phyloP scores from a whole-genome alignment of 345 rosid genomes.

The Rhizophora apiculata region DNA sequence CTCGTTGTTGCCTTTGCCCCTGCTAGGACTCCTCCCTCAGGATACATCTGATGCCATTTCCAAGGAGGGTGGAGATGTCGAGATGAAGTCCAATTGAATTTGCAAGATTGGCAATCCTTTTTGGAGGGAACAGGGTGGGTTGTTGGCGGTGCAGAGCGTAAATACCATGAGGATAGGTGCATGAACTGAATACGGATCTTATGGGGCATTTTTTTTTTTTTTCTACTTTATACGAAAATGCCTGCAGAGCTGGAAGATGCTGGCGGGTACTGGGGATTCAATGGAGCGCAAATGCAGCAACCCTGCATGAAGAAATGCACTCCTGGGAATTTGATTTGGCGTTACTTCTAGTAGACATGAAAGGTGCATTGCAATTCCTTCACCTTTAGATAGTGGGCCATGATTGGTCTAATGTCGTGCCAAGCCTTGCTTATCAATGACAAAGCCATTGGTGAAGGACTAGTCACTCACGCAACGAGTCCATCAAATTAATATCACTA shows the following conservation, averaged over 20 bases:
- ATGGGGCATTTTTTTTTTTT: not conserved
- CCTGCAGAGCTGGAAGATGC: too few relatives aligned
- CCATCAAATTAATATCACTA: too few relatives aligned
- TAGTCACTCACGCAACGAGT: too few relatives aligned
- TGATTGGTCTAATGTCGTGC: not conserved
- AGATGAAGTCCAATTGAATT: conserved; percentile 72
- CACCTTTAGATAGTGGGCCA: too few relatives aligned
- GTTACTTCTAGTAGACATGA: too few relatives aligned
- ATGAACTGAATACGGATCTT: not conserved
- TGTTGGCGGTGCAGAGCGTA: not conserved
- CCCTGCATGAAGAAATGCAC: too few relatives aligned
- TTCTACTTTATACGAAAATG: too few relatives aligned
- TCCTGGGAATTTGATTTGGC: too few relatives aligned
- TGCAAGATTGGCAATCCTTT: not conserved
- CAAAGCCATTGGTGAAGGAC: not conserved
- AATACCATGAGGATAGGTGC: not conserved
- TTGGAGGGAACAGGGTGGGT: too few relatives aligned
- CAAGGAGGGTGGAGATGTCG: conserved; percentile 49
- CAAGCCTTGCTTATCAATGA: not conserved
- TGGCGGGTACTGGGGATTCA: too few relatives aligned
- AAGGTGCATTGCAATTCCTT: too few relatives aligned
- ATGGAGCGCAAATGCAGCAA: too few relatives aligned
- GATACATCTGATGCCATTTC: conserved; percentile 39
- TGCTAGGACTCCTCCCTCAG: conserved; percentile 70
- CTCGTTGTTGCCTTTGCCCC: conserved; percentile 92